Conservation (phyloP, 129 eudicot species). For the carrot (Daucus carota) region DH1_v3.0 NC_030382.2:52016001-52016500, state of each 20-base stretch:
- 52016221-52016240: background rate
- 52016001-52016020: conserved; percentile 42
- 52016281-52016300: background rate
- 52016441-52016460: background rate
- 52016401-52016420: background rate
- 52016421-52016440: background rate
- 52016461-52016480: conserved; percentile 20
- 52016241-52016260: conserved; percentile 1
- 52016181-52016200: background rate
- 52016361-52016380: background rate
- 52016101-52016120: conserved; percentile 27
- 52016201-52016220: conserved; percentile 1
- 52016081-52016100: conserved; percentile 20
- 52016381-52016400: background rate
- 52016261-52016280: conserved; percentile 4
- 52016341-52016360: background rate
- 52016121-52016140: conserved; percentile 23
- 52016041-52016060: background rate
- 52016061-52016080: background rate
- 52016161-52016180: background rate
- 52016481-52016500: conserved; percentile 45
- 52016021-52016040: conserved; percentile 25
- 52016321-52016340: background rate
- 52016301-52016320: background rate
- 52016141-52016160: conserved; percentile 24